Base-by-base conservation (phyloP, 768 basidiomycete genomes). In the Sutorius australiensis region DNA sequence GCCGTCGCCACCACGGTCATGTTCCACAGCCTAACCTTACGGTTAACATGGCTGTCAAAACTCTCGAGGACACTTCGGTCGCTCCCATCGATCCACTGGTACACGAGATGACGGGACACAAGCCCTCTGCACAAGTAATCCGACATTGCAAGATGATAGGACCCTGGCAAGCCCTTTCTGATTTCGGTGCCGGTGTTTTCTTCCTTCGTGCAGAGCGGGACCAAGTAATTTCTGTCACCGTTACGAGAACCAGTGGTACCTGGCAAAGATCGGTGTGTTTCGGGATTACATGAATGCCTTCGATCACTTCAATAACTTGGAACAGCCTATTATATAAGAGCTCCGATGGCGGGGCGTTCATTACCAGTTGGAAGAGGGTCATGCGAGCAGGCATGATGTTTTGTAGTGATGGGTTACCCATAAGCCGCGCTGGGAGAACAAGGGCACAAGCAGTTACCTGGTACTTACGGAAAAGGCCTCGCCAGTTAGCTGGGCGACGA, bases 31-130 rank as follows among this genome's bases (percentile, higher is more conserved):
- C n/a, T 24, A 24, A 82, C 61, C 61, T 81, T 85, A 54, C 80
- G 73, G 44, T 73, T 76, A 19, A 89, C 68, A 73, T 89, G 87
- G 54, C 80, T 80, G 19, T 75, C 75, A 56, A 92, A 86, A 37
- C 84, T 81, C 61, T 89, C 86, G 42, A 86, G 85, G 47, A 86
- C 43, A 0, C 56, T 57, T 38, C 84, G 64, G 28, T 89, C 82
- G 27, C 53, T 63, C 0, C 90, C 90, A 46, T 72, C 72, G 19
- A 83, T 61, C 89, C 90, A 91, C 31, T 79, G 74, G 54, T 80
- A 82, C 48, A 78, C 72, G 5, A 67, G 51, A 40, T 61, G 50
- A n/a, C 55, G 46, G 43, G 53, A 55, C 56, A 56, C 55, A 5
- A 55, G 19, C 54, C 28, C n/a, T 53, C 45, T 32, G 44, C 17